A percentile compares a stretch with the other conserved stretches of the same genome.
Conservation (phyloP, 169 alveolate genomes). For the Hammondia hammondi region DNA sequence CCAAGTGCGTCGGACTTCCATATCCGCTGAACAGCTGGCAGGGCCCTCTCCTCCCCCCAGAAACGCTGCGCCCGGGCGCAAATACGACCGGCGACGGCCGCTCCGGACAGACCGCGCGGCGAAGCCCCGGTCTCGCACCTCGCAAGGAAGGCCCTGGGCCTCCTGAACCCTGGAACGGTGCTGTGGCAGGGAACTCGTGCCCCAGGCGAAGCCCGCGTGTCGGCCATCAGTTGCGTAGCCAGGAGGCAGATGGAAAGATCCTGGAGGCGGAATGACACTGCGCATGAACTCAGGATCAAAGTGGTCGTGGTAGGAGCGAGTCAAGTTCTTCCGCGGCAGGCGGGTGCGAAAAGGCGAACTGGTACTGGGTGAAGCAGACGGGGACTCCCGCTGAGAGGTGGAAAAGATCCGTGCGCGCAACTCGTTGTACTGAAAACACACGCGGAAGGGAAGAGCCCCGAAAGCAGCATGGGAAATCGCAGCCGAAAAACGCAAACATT, state of each 20-base stretch:
- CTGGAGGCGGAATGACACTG: background rate
- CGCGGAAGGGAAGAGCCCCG: background rate
- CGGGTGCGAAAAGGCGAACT: background rate
- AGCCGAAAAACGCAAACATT: background rate
- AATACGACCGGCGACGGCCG: background rate
- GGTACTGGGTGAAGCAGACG: background rate
- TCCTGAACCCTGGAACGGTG: no score
- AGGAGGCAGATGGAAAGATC: background rate
- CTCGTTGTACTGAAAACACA: conserved; percentile 8
- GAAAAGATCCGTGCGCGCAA: conserved; percentile 31
- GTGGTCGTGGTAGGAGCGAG: conserved; percentile 8
- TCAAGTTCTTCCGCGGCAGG: background rate
- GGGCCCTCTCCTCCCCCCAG: background rate
- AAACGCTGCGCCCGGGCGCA: background rate
- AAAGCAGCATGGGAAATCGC: no score
- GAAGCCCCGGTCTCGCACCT: no score
- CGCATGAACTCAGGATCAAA: conserved; percentile 34
- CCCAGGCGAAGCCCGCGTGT: no score
- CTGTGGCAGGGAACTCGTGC: no score
- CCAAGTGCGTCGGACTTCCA: background rate
- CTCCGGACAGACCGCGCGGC: background rate
- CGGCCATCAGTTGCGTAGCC: no score
- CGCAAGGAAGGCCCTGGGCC: no score
- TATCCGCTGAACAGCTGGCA: background rate
- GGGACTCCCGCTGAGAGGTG: background rate